Conservation (phyloP, 2,329 filamentous ascomycete species). For the Calcarisporium arbuscula region DNA sequence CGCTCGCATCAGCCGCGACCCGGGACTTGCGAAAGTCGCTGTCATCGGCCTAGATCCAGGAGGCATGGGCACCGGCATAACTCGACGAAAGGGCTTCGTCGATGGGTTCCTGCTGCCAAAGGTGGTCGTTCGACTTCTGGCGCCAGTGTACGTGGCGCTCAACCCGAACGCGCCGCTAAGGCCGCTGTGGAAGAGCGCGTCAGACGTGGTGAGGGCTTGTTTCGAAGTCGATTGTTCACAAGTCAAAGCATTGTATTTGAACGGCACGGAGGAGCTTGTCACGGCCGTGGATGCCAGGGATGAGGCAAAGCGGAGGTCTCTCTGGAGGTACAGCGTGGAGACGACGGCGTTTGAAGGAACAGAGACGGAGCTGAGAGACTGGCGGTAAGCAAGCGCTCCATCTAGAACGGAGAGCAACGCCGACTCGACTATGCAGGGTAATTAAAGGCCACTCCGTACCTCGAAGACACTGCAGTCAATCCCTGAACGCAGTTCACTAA, state of each 20-base stretch:
- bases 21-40: slow-evolving; percentile 24
- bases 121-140: slow-evolving; percentile 16
- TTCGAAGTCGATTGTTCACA: slow-evolving; percentile 20
- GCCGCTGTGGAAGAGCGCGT: slow-evolving; percentile 25
- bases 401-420: too few relatives aligned
- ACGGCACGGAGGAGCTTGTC: slow-evolving; percentile 23
- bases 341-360: slow-evolving; percentile 16
- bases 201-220: slow-evolving; percentile 23
- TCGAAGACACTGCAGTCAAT: too few relatives aligned
- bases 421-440: too few relatives aligned
- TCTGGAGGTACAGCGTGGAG: slow-evolving; percentile 25
- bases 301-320: slow-evolving; percentile 17
- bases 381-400: slow-evolving; percentile 19
- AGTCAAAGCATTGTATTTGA: slow-evolving; percentile 26
- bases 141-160: slow-evolving; percentile 16
- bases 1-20: slow-evolving; percentile 25
- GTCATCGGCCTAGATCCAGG: slow-evolving; percentile 33
- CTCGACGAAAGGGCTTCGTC: slow-evolving; percentile 18
- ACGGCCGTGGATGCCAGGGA: slow-evolving; percentile 24
- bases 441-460: too few relatives aligned
- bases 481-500: too few relatives aligned
- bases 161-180: slow-evolving; percentile 24
- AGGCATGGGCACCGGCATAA: slow-evolving; percentile 26
- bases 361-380: slow-evolving; percentile 21
- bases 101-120: slow-evolving; percentile 16